A percentile compares a stretch with the other conserved stretches of the same genome.
Conservation (phyloP, 2,329 filamentous ascomycete species). For the Aspergillus tanneri region DNA sequence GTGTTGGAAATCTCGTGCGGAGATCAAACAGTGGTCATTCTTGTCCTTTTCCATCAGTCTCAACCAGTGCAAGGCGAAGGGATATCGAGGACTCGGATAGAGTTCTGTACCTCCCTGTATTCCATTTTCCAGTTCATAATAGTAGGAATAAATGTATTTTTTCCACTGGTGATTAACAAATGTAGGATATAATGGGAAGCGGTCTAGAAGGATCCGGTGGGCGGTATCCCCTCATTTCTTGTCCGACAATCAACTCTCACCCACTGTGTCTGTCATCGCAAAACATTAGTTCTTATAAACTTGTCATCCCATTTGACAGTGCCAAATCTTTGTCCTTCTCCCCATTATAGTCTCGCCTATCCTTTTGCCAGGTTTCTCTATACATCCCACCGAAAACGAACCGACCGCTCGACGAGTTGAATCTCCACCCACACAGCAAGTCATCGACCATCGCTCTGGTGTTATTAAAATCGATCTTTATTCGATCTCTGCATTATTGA, state of each 20-base stretch:
- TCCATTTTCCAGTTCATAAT: not conserved
- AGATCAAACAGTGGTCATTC: too few relatives aligned
- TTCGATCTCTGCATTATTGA: not conserved
- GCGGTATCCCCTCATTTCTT: constrained; percentile 3
- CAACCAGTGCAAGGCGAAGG: too few relatives aligned
- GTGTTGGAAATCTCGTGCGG: too few relatives aligned
- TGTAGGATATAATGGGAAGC: too few relatives aligned
- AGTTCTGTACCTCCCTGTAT: too few relatives aligned
- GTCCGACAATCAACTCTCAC: not conserved
- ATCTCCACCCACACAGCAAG: not conserved
- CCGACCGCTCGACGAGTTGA: not conserved
- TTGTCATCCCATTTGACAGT: not conserved
- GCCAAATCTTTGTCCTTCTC: not conserved
- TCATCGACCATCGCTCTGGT: not conserved
- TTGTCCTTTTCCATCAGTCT: too few relatives aligned
- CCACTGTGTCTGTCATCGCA: not conserved
- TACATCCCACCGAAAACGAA: not conserved
- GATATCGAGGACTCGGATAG: too few relatives aligned
- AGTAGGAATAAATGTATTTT: not conserved
- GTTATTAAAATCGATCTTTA: not conserved
- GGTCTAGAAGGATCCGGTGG: constrained; percentile 2
- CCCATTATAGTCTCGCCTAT: not conserved
- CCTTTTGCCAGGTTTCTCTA: not conserved
- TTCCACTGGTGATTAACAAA: not conserved
- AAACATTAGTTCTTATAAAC: not conserved